Conservation (phyloP, 164 flowering plant genomes). For the Piper betle region DNA sequence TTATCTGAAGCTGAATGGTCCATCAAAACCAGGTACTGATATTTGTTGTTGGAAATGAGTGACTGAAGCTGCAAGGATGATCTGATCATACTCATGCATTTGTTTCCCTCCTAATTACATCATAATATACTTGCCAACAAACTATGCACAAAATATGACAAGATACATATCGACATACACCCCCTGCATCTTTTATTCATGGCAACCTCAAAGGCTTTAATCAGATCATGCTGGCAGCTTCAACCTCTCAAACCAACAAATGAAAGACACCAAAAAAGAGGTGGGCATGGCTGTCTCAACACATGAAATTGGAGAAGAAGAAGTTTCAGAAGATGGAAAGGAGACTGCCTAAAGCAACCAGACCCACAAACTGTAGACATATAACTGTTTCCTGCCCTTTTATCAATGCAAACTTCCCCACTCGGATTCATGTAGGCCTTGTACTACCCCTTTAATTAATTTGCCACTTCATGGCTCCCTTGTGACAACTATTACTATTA, state of each 20-base stretch:
- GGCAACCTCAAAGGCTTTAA: constrained; percentile 1
- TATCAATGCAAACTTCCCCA: constrained; percentile 8
- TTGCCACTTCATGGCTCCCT: too few relatives aligned
- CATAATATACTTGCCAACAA: too few relatives aligned
- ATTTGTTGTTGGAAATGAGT: constrained; percentile 25
- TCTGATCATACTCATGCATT: constrained; percentile 18
- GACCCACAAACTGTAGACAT: too few relatives aligned
- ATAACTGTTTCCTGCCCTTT: not conserved
- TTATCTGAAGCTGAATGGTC: too few relatives aligned
- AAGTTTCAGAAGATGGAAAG: not conserved
- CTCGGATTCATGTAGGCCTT: too few relatives aligned
- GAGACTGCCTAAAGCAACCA: not conserved
- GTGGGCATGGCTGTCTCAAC: too few relatives aligned
- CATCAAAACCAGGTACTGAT: too few relatives aligned
- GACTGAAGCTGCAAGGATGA: constrained; percentile 63
- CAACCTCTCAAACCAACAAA: constrained; percentile 62
- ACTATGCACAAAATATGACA: too few relatives aligned
- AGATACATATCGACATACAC: not conserved
- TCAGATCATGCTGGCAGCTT: constrained; percentile 91
- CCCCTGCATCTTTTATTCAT: not conserved
- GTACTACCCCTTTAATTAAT: too few relatives aligned
- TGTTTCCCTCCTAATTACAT: too few relatives aligned
- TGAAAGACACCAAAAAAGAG: not conserved
- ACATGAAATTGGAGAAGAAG: not conserved
- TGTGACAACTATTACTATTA: too few relatives aligned